Base-by-base conservation (phyloP, 805 yeast genomes). In the Candida krabiensis region DNA sequence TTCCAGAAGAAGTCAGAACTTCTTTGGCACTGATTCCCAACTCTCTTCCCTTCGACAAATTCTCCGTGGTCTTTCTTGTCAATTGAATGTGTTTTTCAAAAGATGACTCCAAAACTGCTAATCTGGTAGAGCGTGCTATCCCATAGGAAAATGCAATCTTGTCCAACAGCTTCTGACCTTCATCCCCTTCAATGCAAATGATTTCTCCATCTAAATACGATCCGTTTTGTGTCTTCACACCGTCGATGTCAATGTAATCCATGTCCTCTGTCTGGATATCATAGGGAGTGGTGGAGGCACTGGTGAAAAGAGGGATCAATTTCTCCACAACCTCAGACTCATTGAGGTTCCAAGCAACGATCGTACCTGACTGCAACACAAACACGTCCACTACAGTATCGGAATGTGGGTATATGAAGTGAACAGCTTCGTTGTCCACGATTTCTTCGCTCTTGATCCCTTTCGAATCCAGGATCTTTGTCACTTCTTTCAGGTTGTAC, bases 141-240 rank as follows among this genome's bases (percentile, higher is more conserved):
- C 96, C 96, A 37, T 86, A 81, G 2, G 96, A 83, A 60, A 89
- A 89, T 0, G 96, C 96, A 8, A 89, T 84, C 64, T 83, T 87
- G 53, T 88, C 95, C 26, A 86, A 63, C 24, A 83, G 52, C 26
- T 75, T 70, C 43, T 75, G 70, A n/a, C 69, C 63, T 7, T 68
- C 66, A 1, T 58, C 51, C 2, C 80, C 81, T 43, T 73, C 75
- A n/a, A 89, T 70, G 15, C 83, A 70, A 32, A 89, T 76, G 2
- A 83, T 72, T 44, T 89, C 96, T 7, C 85, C 86, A 35, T 71
- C 66, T 33, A 56, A 42, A 35, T 74, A 73, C 4, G 69, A 63
- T 7, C 39, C 38, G 0, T 3, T 21, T 8, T 65, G 56, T 39
- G 80, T 86, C 2, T 22, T 13, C 4, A 19, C 33, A 6, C 17